Evolutionary conservation across 2,329 filamentous ascomycete species (phyloP).

Genomic region (Aspergillus nomiae): DNA sequence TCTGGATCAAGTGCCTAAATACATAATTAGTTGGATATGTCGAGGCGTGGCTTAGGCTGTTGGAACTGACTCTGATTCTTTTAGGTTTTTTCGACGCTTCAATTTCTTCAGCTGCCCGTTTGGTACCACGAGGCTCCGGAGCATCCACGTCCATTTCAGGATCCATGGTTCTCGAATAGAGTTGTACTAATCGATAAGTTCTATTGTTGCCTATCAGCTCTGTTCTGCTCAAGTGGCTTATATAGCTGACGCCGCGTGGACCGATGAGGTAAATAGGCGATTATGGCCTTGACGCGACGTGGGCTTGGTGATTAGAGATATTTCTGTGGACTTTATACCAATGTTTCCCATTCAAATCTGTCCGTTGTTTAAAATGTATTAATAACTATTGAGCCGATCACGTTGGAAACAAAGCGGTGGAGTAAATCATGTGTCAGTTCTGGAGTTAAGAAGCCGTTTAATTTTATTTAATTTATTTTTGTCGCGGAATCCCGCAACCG

Average conservation of each 20-base stretch:
- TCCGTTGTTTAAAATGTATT: neutral
- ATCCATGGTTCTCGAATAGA: constrained; percentile 10
- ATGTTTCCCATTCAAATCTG: neutral
- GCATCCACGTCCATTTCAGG: constrained; percentile 47
- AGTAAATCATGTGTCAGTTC: constrained; percentile 1
- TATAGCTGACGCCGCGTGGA: neutral
- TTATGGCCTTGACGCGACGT: neutral
- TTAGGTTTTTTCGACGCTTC: constrained; percentile 45
- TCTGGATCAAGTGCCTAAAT: constrained; percentile 81
- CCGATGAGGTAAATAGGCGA: neutral
- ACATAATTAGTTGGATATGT: neutral
- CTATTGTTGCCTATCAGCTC: neutral
- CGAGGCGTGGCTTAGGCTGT: too few relatives aligned
- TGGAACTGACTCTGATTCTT: constrained; percentile 45
- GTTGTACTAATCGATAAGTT: neutral
- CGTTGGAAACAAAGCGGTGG: constrained; percentile 8
- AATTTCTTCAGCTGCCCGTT: constrained; percentile 53
- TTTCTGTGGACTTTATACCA: neutral
- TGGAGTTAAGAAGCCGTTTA: neutral
- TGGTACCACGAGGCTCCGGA: constrained; percentile 43
- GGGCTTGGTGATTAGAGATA: neutral
- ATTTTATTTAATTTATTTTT: neutral
- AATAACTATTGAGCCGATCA: neutral
- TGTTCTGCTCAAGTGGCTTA: neutral
- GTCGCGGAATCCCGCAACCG: constrained; percentile 9